These are phyloP conservation scores for Alternaria sp. DNA, from an alignment of 2,329 filamentous ascomycete species.

Conservation along the genomic window DNA sequence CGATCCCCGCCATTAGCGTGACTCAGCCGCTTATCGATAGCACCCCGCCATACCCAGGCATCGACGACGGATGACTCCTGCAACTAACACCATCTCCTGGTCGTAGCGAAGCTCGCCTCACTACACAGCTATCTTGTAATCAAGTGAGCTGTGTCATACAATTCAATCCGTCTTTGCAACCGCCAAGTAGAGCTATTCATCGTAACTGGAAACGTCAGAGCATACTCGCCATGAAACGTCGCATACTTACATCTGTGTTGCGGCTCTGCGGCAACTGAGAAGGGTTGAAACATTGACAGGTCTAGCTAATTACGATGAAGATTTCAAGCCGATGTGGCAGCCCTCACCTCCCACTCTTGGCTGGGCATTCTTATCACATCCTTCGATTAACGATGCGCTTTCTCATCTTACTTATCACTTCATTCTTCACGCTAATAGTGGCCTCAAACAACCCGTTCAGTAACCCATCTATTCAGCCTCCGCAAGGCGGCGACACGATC, in stretches of 20 bases:
- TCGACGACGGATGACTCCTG: background rate
- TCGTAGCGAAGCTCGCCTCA: background rate
- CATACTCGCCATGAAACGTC: background rate
- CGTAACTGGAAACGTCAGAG: background rate
- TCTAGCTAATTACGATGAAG: background rate
- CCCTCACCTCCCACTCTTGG: background rate
- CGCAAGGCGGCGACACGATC: background rate
- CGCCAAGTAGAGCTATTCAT: background rate
- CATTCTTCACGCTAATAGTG: background rate
- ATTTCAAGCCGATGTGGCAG: background rate
- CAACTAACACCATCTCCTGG: background rate
- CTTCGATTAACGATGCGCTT: background rate
- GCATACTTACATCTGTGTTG: background rate
- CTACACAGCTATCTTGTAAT: background rate
- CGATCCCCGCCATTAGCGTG: constrained; percentile 22
- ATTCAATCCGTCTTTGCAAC: too few species aligned
- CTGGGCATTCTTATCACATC: background rate
- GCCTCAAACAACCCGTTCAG: background rate
- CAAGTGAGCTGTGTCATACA: background rate
- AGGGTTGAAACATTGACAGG: constrained; percentile 19
- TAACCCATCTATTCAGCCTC: background rate
- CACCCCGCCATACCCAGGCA: background rate
- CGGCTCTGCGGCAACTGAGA: background rate
- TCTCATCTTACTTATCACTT: background rate
- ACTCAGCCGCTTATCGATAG: constrained; percentile 34